Conservation (phyloP, 768 basidiomycete species). For the Trametes sanguinea region DNA sequence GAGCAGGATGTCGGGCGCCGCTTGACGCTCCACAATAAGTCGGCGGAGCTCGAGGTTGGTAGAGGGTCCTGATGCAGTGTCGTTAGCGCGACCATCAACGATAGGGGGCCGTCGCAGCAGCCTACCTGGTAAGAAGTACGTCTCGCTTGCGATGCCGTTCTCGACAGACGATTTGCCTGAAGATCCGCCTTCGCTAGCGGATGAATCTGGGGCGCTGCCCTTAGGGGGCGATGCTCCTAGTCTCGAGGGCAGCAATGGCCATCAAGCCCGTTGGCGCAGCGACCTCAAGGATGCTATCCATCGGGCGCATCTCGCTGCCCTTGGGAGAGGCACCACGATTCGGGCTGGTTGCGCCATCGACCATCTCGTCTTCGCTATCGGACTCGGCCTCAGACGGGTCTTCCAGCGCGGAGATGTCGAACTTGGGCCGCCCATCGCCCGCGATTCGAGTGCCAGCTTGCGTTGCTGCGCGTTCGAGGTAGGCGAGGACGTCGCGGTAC, state of each 20-base stretch:
- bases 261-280: slow-evolving; percentile 25
- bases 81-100: neutral
- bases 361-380: slow-evolving; percentile 26
- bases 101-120: neutral
- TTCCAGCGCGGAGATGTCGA: slow-evolving; percentile 35
- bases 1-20: slow-evolving; percentile 34
- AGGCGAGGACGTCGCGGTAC: slow-evolving; percentile 34
- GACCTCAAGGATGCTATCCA: slow-evolving; percentile 22
- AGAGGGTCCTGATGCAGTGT: slow-evolving; percentile 27
- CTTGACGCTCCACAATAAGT: slow-evolving; percentile 36
- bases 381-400: slow-evolving; percentile 30
- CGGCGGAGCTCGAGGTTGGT: slow-evolving; percentile 35
- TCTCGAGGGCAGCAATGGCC: slow-evolving; percentile 19
- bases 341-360: slow-evolving; percentile 18
- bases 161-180: neutral
- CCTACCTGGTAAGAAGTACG: slow-evolving; percentile 31
- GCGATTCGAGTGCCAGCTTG: slow-evolving; percentile 22
- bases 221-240: neutral
- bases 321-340: slow-evolving; percentile 17
- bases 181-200: slow-evolving; percentile 4
- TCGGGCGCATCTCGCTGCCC: slow-evolving; percentile 1
- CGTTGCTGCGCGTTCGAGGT: slow-evolving; percentile 32
- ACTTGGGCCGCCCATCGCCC: slow-evolving; percentile 28
- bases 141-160: slow-evolving; percentile 22
- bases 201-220: slow-evolving; percentile 1